Base-by-base conservation (phyloP, 345 rosid species). In the Streptanthus diversifolius region DNA sequence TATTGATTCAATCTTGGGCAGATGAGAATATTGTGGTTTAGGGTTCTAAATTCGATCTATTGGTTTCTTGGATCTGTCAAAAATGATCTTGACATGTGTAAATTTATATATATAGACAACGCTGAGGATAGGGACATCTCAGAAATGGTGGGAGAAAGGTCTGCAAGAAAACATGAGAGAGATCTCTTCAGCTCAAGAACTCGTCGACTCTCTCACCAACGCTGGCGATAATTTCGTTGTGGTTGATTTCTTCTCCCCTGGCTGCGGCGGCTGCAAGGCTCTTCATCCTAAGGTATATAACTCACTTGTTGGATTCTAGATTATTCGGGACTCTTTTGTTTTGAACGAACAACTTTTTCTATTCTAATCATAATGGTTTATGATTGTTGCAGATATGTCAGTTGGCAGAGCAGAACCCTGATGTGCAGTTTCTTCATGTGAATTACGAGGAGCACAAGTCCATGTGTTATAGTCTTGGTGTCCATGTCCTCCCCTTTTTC, bases 181-280 rank as follows among this genome's bases (percentile, higher is more conserved):
- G 83, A 86, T 88, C 47, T 72, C 74, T 18, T 89, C 93, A n/a
- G 97, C 97, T 5, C 89, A 95, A 75, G 92, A 95, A 8, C 86
- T 95, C 32, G 97, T 88, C 35, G 88, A 87, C 19, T 83, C 90
- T 63, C 89, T 95, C 5, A 7, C 53, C 9, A 80, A 78, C 59
- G 85, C 95, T 4, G 96, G 96, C 44, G 99, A 95, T 77, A 83
- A 90, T 68, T 93, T 95, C 43, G 88, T 91, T 4, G 71, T 95
- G 3, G 85, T 95, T 53, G 96, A 85, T 80, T 95, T 95, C 88
- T 91, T 88, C 83, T 95, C 99, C 1, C 99, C 97, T 37, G 96
- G 97, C 4, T 95, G 99, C 36, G 95, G 99, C 14, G 97, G 99
- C 68, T 95, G 99, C 82, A 95, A 79, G 78, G 88, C 96, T 79